Evolutionary conservation across 2,329 filamentous ascomycete species (phyloP).

Genomic region (Dactylonectria macrodidyma): DNA sequence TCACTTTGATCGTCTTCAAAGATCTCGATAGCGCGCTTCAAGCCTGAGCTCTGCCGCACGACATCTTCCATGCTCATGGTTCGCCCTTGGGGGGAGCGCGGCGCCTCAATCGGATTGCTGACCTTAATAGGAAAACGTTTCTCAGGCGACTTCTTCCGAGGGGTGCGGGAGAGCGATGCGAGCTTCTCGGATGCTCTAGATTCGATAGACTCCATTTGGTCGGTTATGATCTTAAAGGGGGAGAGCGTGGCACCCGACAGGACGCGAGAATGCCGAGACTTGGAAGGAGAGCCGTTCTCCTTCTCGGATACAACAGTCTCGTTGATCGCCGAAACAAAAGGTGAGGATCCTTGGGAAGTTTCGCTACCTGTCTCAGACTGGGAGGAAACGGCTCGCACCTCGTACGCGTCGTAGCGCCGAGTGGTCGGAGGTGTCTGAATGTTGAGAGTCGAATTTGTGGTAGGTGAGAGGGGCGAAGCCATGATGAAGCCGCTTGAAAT

Average conservation of each 20-base stretch:
- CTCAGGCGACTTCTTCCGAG: slow-evolving; percentile 65
- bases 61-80: slow-evolving; percentile 67
- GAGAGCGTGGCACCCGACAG: slow-evolving; percentile 71
- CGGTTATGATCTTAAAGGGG: slow-evolving; percentile 69
- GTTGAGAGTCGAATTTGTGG: slow-evolving; percentile 46
- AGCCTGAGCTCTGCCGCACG: slow-evolving; percentile 67
- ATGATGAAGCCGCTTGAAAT: slow-evolving; percentile 44
- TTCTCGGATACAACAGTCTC: slow-evolving; percentile 55
- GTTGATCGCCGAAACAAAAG: slow-evolving; percentile 49
- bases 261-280: slow-evolving; percentile 68
- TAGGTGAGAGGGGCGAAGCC: slow-evolving; percentile 47
- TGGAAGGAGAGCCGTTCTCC: slow-evolving; percentile 64
- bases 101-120: slow-evolving; percentile 52
- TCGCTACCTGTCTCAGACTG: slow-evolving; percentile 35
- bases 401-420: slow-evolving; percentile 42
- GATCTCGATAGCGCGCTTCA: slow-evolving; percentile 73
- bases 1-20: slow-evolving; percentile 68
- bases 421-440: slow-evolving; percentile 44
- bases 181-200: slow-evolving; percentile 41
- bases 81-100: slow-evolving; percentile 50
- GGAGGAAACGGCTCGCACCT: slow-evolving; percentile 39
- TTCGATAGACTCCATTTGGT: slow-evolving; percentile 47
- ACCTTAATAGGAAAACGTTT: slow-evolving; percentile 75
- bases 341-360: slow-evolving; percentile 42
- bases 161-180: slow-evolving; percentile 57